These are phyloP conservation scores for Populus hybrid DNA, from an alignment of 441 rosid genomes.

Conservation along the genomic window DNA sequence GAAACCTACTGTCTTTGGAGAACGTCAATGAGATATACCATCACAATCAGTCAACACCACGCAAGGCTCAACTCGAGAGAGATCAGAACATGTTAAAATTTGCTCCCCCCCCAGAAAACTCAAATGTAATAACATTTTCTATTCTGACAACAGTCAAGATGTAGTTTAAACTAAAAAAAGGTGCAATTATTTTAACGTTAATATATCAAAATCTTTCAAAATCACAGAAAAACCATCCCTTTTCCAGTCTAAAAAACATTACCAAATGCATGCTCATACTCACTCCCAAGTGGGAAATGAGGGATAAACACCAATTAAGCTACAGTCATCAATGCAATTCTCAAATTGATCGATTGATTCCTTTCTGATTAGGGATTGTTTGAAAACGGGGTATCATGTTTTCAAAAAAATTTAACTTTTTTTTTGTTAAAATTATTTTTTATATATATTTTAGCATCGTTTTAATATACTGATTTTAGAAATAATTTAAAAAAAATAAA, in stretches of 20 bases:
- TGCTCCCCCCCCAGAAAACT: neutral
- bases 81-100: neutral
- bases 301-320: neutral
- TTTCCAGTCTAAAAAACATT: no score
- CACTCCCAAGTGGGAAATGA: neutral
- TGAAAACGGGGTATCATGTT: no score
- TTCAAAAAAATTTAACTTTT: no score
- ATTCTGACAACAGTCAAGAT: no score
- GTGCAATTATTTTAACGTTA: neutral
- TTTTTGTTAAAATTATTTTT: no score
- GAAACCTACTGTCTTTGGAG: neutral
- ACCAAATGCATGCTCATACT: neutral
- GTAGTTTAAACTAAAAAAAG: no score
- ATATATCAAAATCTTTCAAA: no score
- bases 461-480: no score
- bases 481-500: no score
- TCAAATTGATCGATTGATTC: neutral
- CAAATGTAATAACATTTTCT: no score
- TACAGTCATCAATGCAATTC: neutral
- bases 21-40: neutral
- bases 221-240: neutral
- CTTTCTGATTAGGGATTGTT: neutral
- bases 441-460: no score
- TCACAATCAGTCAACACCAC: neutral
- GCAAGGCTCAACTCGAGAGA: neutral